Evolutionary conservation across 1,284 basidiomycete genomes (phyloP), one percentile per base, ranked within the genome.

Genomic region (Tylopilus orsonianus): DNA sequence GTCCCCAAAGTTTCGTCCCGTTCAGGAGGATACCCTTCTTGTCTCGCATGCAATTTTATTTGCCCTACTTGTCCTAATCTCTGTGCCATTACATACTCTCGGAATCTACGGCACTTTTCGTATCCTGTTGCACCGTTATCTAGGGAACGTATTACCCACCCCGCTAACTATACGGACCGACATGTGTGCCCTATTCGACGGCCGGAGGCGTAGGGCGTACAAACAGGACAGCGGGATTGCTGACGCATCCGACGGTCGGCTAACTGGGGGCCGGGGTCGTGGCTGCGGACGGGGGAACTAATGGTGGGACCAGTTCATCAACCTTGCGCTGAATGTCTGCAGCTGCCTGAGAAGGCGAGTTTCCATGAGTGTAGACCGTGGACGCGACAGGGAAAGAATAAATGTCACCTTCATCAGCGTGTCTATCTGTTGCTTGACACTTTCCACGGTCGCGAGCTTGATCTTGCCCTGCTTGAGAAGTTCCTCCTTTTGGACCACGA

Each of bases 291-390:
- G 44, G 39, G 19, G 66, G 59, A 59, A 29, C 23, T 9, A 73
- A 60, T 45, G 80, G 66, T 50, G 77, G 71, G 19, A 85, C 76
- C 44, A 90, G 73, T 44, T 85, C 82, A 55, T 83, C 78, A 2
- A 90, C 83, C 61, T 83, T 86, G 71, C 82, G 87, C 61, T 87
- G 82, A 37, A 80, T 79, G 22, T 88, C 87, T 34, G 77, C 69
- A 5, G 85, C 85, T 37, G 79, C 77, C 85, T 88, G 57, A 37
- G 43, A 45, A 51, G 47, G 32, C 18, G 56, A 50, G 34, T 30
- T 34, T 44, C 14, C 23, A 50, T 60, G 45, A 52, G 48, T 52
- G 41, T 49, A 35, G 49, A 55, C 20, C 20, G 26, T 16, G 41
- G 46, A 50, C 39, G 49, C 30, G 13, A 23, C 22, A 35, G 37